phyloP scores from a whole-genome alignment of 139 green algal genomes.

The Ostreobium quekettii region DNA sequence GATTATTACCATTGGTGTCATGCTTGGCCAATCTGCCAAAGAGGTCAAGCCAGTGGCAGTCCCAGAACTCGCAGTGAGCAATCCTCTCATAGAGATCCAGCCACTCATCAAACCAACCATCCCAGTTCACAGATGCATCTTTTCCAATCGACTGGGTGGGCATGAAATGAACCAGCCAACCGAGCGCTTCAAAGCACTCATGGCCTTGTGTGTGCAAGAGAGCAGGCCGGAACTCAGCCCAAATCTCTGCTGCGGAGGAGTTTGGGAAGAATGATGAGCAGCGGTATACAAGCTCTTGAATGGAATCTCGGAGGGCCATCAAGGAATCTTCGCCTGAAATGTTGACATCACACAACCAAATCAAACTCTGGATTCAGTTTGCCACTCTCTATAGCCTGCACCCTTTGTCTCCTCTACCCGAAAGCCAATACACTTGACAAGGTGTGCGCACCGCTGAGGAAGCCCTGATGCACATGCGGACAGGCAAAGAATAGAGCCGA shows the following conservation, averaged over 20 bases:
- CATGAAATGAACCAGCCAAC: neutral
- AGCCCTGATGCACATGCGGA: neutral
- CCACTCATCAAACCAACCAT: slow-evolving; percentile 3
- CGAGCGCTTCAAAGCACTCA: slow-evolving; percentile 9
- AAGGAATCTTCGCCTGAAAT: slow-evolving; percentile 2
- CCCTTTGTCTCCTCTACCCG: neutral
- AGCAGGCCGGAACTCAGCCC: neutral
- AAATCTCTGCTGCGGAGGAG: neutral
- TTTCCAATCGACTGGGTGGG: neutral
- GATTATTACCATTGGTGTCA: neutral
- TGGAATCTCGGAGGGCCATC: neutral
- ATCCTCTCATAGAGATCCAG: neutral
- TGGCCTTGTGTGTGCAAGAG: neutral
- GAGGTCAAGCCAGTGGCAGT: neutral
- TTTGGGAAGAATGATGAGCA: neutral
- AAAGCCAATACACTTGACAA: neutral
- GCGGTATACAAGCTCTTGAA: neutral
- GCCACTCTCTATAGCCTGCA: neutral
- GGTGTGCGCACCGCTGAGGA: neutral
- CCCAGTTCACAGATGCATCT: neutral
- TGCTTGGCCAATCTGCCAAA: slow-evolving; percentile 6
- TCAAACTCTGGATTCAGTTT: neutral
- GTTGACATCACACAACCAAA: neutral
- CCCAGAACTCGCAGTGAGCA: neutral
- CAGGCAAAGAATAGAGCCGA: neutral